These are phyloP conservation scores for Verticillium nubilum DNA, from an alignment of 2,329 filamentous ascomycete genomes.

Conservation along the genomic window DNA sequence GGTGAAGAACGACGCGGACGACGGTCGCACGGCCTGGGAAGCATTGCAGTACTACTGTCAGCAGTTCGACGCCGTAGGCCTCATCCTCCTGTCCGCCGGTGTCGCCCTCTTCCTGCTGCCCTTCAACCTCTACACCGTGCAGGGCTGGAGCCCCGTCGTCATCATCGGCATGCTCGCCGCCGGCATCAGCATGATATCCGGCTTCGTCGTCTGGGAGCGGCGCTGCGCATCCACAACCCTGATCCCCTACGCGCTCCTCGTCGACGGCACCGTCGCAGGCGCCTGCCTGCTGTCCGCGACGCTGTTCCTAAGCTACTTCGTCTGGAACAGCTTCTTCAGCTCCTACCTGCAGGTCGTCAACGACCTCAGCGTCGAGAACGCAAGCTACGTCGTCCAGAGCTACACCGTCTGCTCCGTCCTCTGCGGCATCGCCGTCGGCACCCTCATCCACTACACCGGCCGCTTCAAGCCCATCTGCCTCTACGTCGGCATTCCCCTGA, in stretches of 20 bases:
- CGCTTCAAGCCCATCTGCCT: conserved; percentile 24
- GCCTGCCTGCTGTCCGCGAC: conserved; percentile 14
- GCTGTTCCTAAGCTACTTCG: conserved; percentile 20
- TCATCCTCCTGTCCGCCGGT: conserved; percentile 43
- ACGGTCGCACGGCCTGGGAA: neutral
- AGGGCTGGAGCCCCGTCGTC: conserved; percentile 35
- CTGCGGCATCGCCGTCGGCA: conserved; percentile 28
- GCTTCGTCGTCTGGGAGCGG: conserved; percentile 45
- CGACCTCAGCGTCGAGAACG: conserved; percentile 17
- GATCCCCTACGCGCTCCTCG: conserved; percentile 34
- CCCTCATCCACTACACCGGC: conserved; percentile 23
- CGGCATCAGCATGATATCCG: conserved; percentile 44
- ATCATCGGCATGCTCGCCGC: conserved; percentile 47
- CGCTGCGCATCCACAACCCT: conserved; percentile 42
- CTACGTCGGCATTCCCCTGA: conserved; percentile 20
- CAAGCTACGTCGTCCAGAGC: conserved; percentile 23
- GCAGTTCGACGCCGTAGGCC: conserved; percentile 48
- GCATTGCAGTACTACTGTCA: conserved; percentile 32
- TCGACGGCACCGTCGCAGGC: conserved; percentile 16
- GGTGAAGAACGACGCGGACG: neutral
- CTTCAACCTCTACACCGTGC: conserved; percentile 40
- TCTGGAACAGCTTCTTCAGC: conserved; percentile 32
- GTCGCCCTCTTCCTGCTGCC: conserved; percentile 53
- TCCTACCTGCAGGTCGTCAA: conserved; percentile 33
- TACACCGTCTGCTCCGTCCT: conserved; percentile 30